A percentile compares a stretch with the other conserved stretches of the same genome.
Evolutionary conservation across 208 protist genomes (phyloP).

Genomic region (Perkinsela sp.): DNA sequence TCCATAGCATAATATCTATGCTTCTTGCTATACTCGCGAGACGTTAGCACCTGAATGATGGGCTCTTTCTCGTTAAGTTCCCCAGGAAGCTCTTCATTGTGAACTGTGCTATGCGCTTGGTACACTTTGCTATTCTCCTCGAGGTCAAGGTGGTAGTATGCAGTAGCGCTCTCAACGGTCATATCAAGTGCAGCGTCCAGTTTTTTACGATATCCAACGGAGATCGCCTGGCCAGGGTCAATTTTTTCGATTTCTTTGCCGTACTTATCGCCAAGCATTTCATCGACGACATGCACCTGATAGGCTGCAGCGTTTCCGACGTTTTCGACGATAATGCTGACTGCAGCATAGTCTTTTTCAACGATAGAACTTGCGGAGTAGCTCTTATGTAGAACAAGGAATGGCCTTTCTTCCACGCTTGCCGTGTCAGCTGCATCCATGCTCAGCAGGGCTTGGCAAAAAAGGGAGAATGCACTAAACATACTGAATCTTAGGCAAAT

Average conservation of each 20-base stretch:
- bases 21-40: background rate
- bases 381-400: background rate
- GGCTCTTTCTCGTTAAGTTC: background rate
- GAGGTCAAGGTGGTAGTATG: background rate
- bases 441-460: too few species aligned
- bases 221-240: background rate
- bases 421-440: too few species aligned
- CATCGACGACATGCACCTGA: background rate
- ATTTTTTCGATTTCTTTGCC: background rate
- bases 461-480: too few species aligned
- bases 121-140: background rate
- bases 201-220: background rate
- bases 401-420: background rate
- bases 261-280: background rate
- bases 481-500: too few species aligned
- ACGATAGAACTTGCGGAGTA: background rate
- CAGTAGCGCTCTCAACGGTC: background rate
- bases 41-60: background rate
- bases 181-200: background rate
- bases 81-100: background rate
- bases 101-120: background rate
- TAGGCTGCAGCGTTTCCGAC: background rate
- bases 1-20: background rate
- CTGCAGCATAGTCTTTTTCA: background rate
- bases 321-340: background rate